Conservation (phyloP, 2,329 filamentous ascomycete species). For the Keithomyces neogunnii region DNA sequence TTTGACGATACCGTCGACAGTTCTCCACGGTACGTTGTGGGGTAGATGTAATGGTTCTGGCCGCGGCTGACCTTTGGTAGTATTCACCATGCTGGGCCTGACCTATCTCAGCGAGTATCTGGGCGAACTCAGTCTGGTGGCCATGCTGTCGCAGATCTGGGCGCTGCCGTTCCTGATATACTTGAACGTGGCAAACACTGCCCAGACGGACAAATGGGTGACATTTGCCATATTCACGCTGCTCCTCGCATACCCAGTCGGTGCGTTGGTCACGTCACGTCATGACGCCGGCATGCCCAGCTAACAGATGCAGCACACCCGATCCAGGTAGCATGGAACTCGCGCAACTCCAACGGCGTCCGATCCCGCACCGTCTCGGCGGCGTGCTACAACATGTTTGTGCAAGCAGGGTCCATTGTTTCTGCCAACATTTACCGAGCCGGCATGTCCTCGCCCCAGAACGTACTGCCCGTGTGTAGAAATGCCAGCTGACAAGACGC, state of each 20-base stretch:
- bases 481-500: too few relatives aligned
- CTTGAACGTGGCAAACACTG: constrained; percentile 25
- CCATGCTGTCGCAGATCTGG: constrained; percentile 39
- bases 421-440: constrained; percentile 34
- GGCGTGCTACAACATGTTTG: constrained; percentile 52
- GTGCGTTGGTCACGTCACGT: constrained; percentile 16
- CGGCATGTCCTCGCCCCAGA: constrained; percentile 4
- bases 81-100: constrained; percentile 9
- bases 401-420: constrained; percentile 35
- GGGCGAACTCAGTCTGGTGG: constrained; percentile 20
- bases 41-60: too few relatives aligned
- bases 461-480: too few relatives aligned
- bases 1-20: constrained; percentile 33
- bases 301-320: constrained; percentile 18
- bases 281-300: too few relatives aligned
- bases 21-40: not conserved
- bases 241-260: constrained; percentile 31
- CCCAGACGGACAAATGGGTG: constrained; percentile 20
- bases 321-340: constrained; percentile 48
- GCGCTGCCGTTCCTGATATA: constrained; percentile 41
- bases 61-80: not conserved
- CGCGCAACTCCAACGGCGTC: constrained; percentile 53
- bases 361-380: constrained; percentile 53
- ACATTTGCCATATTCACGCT: constrained; percentile 25
- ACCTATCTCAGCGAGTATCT: constrained; percentile 7